Conservation (phyloP, 129 eudicot genomes). For the Gnaphalium uliginosum region DNA sequence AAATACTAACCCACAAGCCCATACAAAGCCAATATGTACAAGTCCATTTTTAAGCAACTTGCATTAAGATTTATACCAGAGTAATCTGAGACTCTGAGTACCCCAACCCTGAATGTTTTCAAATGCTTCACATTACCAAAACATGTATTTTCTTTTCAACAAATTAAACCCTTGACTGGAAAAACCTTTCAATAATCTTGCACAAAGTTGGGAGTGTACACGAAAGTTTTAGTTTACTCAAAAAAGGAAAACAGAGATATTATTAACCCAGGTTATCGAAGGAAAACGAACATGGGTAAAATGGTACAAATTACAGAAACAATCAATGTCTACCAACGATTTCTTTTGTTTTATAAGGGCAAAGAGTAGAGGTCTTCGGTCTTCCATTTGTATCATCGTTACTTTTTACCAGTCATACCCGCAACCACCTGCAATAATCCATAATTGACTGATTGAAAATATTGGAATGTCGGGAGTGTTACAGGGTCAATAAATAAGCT, state of each 20-base stretch:
- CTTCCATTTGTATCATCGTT: conserved; percentile 24
- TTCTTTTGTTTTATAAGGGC: conserved; percentile 24
- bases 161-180: background rate
- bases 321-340: conserved; percentile 16
- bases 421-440: conserved; percentile 54
- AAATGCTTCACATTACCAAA: background rate
- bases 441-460: background rate
- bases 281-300: conserved; percentile 17
- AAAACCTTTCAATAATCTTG: background rate
- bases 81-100: no score
- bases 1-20: background rate
- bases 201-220: background rate
- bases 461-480: background rate
- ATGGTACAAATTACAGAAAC: conserved; percentile 21
- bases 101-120: background rate
- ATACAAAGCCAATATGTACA: background rate
- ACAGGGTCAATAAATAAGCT: background rate
- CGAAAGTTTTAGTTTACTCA: conserved; percentile 21
- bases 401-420: conserved; percentile 67
- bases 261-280: conserved; percentile 33
- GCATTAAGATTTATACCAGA: background rate
- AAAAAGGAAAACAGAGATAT: conserved; percentile 5
- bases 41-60: background rate
- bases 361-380: conserved; percentile 16
- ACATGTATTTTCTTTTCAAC: background rate